Percentiles rank a stretch among this genome's conserved stretches.
Evolutionary conservation across 2,329 filamentous ascomycete genomes (phyloP).

Genomic region (Botrytis deweyae): DNA sequence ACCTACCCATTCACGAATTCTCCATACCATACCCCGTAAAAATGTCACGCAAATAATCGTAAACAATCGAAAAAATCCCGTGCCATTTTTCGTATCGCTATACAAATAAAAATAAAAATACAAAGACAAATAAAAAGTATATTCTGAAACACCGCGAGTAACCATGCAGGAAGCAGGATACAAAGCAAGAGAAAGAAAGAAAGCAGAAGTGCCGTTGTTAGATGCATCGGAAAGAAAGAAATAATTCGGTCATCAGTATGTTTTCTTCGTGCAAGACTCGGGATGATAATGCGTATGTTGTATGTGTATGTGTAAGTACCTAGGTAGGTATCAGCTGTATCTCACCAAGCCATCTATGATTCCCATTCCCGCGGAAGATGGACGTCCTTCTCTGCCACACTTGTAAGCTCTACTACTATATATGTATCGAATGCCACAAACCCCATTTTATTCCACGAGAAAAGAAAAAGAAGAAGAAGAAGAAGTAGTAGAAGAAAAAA

Average conservation of each 20-base stretch:
- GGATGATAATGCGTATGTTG: neutral
- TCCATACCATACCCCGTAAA: neutral
- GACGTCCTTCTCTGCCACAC: neutral
- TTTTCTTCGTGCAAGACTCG: neutral
- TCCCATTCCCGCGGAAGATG: neutral
- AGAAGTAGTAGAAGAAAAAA: no score
- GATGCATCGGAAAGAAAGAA: neutral
- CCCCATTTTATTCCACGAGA: no score
- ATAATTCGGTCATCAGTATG: neutral
- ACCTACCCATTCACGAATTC: neutral
- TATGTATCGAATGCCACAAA: neutral
- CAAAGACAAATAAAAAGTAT: neutral
- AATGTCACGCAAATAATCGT: neutral
- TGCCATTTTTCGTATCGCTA: neutral
- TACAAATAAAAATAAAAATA: neutral
- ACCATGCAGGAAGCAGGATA: neutral
- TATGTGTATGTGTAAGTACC: neutral
- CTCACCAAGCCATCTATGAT: neutral
- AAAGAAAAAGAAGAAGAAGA: no score
- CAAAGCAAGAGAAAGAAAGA: neutral
- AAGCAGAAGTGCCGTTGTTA: neutral
- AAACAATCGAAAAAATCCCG: neutral
- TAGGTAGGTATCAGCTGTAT: neutral
- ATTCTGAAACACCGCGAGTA: neutral
- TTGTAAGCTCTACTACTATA: neutral